Conservation (phyloP, 1,284 basidiomycete species). For the Fomes fomentarius region DNA sequence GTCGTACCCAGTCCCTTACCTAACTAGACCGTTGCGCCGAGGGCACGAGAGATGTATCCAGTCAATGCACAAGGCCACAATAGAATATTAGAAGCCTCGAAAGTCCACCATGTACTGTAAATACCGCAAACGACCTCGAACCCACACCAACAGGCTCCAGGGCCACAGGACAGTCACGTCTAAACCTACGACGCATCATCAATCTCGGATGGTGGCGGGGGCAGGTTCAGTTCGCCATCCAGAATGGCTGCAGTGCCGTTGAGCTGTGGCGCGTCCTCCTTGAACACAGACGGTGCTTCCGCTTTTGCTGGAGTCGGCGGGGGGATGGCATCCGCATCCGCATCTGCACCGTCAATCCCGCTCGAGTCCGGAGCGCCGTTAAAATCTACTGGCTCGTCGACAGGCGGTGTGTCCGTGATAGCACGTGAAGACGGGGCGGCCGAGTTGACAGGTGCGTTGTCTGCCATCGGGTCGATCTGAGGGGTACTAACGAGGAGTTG, state of each 20-base stretch:
- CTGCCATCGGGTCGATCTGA: slow-evolving; percentile 13
- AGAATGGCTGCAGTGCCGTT: background rate
- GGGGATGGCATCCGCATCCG: background rate
- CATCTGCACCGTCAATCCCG: background rate
- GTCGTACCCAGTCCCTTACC: too few species aligned
- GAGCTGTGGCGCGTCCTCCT: slow-evolving; percentile 1
- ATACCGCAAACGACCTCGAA: too few species aligned
- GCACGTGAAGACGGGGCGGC: background rate
- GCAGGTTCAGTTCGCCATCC: slow-evolving; percentile 3
- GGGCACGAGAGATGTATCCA: too few species aligned
- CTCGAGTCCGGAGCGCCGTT: too few species aligned
- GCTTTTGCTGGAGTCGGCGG: slow-evolving; percentile 6
- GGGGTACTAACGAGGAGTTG: background rate
- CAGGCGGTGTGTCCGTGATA: slow-evolving; percentile 12
- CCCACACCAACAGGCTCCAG: too few species aligned
- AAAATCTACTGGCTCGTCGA: background rate
- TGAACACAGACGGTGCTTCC: background rate
- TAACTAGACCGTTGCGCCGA: too few species aligned
- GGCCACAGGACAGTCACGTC: too few species aligned
- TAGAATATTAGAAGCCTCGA: too few species aligned
- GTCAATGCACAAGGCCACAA: too few species aligned
- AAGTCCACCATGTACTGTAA: too few species aligned
- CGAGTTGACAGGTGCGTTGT: slow-evolving; percentile 6
- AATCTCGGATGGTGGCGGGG: slow-evolving; percentile 2
- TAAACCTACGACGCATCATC: slow-evolving; percentile 12